Evolutionary conservation across 2,329 filamentous ascomycete genomes (phyloP).

Genomic region (Knufia fluminis): DNA sequence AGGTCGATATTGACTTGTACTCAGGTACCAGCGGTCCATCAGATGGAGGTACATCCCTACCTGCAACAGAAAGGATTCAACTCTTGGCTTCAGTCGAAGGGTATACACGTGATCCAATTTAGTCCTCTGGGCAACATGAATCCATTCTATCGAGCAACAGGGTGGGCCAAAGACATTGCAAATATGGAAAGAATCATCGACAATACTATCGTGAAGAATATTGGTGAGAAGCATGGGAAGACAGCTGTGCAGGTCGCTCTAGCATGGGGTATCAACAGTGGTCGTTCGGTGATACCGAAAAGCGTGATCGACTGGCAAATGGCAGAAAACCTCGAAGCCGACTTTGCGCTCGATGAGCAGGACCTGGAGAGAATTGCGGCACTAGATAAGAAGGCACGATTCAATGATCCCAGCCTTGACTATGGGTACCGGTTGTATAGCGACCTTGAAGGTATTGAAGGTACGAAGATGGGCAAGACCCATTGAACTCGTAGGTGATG

Average conservation of each 20-base stretch:
- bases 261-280: slow-evolving; percentile 42
- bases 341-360: slow-evolving; percentile 7
- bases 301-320: slow-evolving; percentile 36
- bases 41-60: slow-evolving; percentile 62
- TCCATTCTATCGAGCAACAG: slow-evolving; percentile 27
- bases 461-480: neutral
- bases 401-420: slow-evolving; percentile 33
- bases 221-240: slow-evolving; percentile 34
- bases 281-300: slow-evolving; percentile 44
- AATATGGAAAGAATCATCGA: slow-evolving; percentile 30
- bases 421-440: slow-evolving; percentile 35
- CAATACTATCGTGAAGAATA: slow-evolving; percentile 31
- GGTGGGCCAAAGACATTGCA: slow-evolving; percentile 15
- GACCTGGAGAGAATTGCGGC: slow-evolving; percentile 23
- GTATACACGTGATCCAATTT: slow-evolving; percentile 55
- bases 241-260: slow-evolving; percentile 39
- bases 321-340: slow-evolving; percentile 34
- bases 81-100: slow-evolving; percentile 47
- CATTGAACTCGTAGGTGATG: too few species aligned
- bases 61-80: slow-evolving; percentile 53
- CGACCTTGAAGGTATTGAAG: slow-evolving; percentile 30
- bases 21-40: slow-evolving; percentile 49
- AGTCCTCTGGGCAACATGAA: slow-evolving; percentile 51
- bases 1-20: slow-evolving; percentile 20
- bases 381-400: slow-evolving; percentile 30